Base-by-base conservation (phyloP, 139 green algal species). In the Penium margaritaceum region DNA sequence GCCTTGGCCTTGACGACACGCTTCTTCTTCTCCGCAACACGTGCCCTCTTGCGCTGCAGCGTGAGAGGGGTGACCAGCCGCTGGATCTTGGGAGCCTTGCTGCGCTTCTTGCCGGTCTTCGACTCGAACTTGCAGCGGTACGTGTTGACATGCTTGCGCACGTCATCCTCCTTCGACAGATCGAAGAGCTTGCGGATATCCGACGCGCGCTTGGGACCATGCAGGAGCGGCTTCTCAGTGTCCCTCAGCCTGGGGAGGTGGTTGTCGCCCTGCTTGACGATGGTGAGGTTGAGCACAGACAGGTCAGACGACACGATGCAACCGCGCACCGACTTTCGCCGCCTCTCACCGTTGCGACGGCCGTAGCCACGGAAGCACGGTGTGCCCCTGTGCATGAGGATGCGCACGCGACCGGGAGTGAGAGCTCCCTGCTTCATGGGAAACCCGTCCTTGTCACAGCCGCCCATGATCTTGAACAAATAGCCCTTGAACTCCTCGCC, bases 161-260 rank as follows among this genome's bases (percentile, higher is more conserved):
- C 93, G 72, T 97, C 91, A 80, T 97, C 92, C 30, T 96, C 91
- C 90, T 99, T 99, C 86, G 77, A 84, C 76, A 99, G 86, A 83
- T 93, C 92, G 79, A 98, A 99, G 47, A 99, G 90, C 90, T 98
- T 97, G 80, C 94, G 87, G 85, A 99, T 97, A 84, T 95, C 95
- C 83, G 80, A 89, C 29, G 94, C 94, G 33, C 94, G 86, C 92
- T 99, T 99, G 75, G 94, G 94, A 62, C 94, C 94, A 32, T 94
- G 85, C 88, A 96, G 89, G 72, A 89, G 87, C 9, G 94, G 94
- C 85, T 95, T 94, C 85, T 97, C 90, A 73, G 90, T 89, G 77
- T 98, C 94, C 27, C 94, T 99, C 32, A 99, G 89, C 35, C 94
- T 94, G 5, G 94, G 94, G 74, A 99, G 58, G 41, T 62, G 27